Evolutionary conservation across 805 yeast genomes (phyloP), one percentile per base, ranked within the genome.

Genomic region (Saccharomycopsis sp.): DNA sequence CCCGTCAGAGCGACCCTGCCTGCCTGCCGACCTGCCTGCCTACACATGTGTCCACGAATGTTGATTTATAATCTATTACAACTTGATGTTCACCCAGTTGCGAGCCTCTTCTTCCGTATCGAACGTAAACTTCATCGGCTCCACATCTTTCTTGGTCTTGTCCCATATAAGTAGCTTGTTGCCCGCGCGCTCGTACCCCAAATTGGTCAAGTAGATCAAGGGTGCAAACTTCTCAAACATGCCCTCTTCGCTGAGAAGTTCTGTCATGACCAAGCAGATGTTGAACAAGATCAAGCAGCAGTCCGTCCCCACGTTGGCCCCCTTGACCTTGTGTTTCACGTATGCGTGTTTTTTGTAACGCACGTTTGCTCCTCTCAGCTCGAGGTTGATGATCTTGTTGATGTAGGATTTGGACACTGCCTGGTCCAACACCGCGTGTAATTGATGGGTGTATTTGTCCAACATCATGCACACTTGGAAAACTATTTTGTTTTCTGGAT

Each of bases 181-280:
- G 17, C 36, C 48, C 4, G 23, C 10, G 27, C 35, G 29, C 18
- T 44, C 48, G 21, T 44, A 44, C 17, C 16, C 41, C 4, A 44
- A 12, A 31, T 44, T 40, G n/a, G 39, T 44, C 12, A 29, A 13
- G 17, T 32, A 36, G 6, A 44, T 44, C 18, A 40, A 33, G 5
- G 48, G 48, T n/a, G 48, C 48, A 31, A 44, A 44, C 34, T 44
- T 44, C 4, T 32, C 34, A 30, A 44, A 44, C 5, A 33, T 32
- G 15, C 19, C 20, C 8, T 9, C 12, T 17, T 18, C 30, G 8
- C 19, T n/a, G n/a, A 34, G 22, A 12, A 42, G 29, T 34, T 41
- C 36, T 4, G 48, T 44, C 6, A 44, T 44, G 12, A 44, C 41
- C 20, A 44, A 25, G 22, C 48, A 44, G 35, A 44, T 36, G 26